Evolutionary conservation across 176 grass and related monocot species (phyloP), one percentile per base, ranked within the genome.

Genomic region (Carex kokanica): DNA sequence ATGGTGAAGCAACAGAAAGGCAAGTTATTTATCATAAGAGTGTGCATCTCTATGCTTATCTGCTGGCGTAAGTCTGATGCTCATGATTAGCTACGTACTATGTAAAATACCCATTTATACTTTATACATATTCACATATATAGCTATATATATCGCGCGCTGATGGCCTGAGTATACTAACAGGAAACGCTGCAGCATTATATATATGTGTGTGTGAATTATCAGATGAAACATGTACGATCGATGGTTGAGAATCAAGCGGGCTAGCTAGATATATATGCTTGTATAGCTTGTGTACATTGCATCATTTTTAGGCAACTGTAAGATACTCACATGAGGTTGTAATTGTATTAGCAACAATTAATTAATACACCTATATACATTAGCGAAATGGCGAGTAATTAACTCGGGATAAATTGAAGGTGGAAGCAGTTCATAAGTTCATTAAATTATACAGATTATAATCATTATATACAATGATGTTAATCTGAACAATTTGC

Each of bases 21-120:
- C 52, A 94, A 92, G 93, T 85, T 94, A 2, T 88, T 83, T 74
- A 94, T 92, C 81, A 81, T 94, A 81, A 92, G 71, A 83, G 68
- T 62, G 20, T 94, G 92, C 88, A 85, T 94, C 72, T 21, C 86
- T 72, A 94, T 92, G 88, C 90, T 94, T 36, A 67, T 94, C 54
- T 92, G 93, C 81, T 85, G 90, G 81, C 74, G 78, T 72, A 87
- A 90, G 84, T 85, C 81, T 56, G 88, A 60, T 59, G 63, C 78
- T 60, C 58, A 58, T 38, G 36, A 38, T 0, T 38, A 38, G 36
- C 36, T 38, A 38, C 3, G 31, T 51, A 80, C 31, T 51, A 17
- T 65, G 79, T 31, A 12, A 31, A 36, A 32, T 45, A 34, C 21
- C 23, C 9, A 43, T 16, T 67, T 62, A 53, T 38, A 70, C 16